Percentiles rank a stretch among this genome's conserved stretches.
Conservation (phyloP, 139 green algal genomes). For the Mesostigma viride region DNA sequence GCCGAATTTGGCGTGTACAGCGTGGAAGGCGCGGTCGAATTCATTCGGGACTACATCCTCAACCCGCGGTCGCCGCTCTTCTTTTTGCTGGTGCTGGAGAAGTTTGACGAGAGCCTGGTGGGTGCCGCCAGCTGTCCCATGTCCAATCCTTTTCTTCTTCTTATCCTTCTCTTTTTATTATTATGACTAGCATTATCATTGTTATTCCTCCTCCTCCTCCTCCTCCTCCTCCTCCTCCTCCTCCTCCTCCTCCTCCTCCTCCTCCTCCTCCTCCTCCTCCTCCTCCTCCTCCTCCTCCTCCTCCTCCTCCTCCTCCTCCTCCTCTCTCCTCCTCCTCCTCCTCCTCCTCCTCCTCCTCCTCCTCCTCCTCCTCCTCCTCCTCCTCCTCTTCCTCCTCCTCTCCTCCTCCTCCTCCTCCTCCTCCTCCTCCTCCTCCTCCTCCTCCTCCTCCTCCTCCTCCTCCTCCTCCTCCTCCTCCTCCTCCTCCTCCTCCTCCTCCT, state of each 20-base stretch:
- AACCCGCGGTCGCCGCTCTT: too few species aligned
- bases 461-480: neutral
- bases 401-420: neutral
- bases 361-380: neutral
- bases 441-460: neutral
- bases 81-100: too few species aligned
- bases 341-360: neutral
- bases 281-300: neutral
- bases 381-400: neutral
- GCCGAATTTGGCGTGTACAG: too few species aligned
- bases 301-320: neutral
- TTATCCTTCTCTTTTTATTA: neutral
- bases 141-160: too few species aligned
- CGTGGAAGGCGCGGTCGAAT: too few species aligned
- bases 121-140: too few species aligned
- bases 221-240: neutral
- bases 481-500: neutral
- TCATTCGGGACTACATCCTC: too few species aligned
- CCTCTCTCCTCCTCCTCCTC: neutral
- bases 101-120: too few species aligned
- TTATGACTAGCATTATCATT: neutral
- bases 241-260: neutral
- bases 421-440: neutral
- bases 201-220: neutral
- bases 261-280: neutral